These are phyloP conservation scores for Primulina eburnea DNA, from an alignment of 257 asterid genomes.

Conservation along the genomic window DNA sequence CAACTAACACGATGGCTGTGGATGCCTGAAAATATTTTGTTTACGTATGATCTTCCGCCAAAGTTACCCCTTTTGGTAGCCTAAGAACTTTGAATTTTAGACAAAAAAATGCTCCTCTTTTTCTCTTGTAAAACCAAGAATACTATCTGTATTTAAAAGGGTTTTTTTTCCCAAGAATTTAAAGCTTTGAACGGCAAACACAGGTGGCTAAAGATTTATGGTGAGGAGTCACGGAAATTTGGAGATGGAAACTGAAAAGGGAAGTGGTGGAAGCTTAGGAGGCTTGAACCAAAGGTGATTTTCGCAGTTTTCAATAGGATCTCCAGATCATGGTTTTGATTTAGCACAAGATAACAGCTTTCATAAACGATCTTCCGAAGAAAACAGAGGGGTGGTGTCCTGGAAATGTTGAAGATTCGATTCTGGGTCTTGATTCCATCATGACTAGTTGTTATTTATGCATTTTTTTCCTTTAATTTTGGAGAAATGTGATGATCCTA, in stretches of 20 bases:
- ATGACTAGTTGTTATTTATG: neutral
- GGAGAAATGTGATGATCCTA: neutral
- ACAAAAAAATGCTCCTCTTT: neutral
- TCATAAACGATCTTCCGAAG: neutral
- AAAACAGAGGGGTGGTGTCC: neutral
- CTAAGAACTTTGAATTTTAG: slow-evolving; percentile 16
- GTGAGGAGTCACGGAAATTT: slow-evolving; percentile 32
- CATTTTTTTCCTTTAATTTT: neutral
- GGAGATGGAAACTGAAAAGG: slow-evolving; percentile 22
- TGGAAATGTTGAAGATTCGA: slow-evolving; percentile 25
- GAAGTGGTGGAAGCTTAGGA: slow-evolving; percentile 14
- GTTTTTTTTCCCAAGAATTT: neutral
- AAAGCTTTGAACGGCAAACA: neutral
- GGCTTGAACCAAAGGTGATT: neutral
- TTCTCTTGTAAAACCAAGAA: neutral
- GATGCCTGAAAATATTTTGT: neutral
- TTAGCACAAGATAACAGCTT: neutral
- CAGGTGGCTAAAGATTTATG: slow-evolving; percentile 31
- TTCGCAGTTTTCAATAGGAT: slow-evolving; percentile 16
- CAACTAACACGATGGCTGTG: slow-evolving; percentile 14
- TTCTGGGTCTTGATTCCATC: slow-evolving; percentile 25
- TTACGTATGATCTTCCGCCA: neutral
- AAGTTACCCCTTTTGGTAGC: slow-evolving; percentile 3
- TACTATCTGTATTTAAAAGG: neutral
- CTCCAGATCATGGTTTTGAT: neutral